These are phyloP conservation scores for Secale cereale DNA, from an alignment of 176 grass and related monocot species.

Conservation along the genomic window DNA sequence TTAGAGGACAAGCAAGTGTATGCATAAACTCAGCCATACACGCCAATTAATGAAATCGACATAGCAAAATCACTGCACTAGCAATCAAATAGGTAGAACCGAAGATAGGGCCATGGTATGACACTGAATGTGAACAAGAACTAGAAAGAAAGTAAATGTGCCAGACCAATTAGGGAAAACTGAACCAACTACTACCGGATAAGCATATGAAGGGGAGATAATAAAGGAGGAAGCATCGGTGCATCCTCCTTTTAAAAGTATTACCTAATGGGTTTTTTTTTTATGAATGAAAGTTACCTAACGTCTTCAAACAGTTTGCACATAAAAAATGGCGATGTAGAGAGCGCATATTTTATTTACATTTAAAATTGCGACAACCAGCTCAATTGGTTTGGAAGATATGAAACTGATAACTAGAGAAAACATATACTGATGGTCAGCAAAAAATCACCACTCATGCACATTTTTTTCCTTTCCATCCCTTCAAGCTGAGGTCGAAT, in stretches of 20 bases:
- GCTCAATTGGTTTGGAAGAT: background rate
- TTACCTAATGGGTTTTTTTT: too few relatives aligned
- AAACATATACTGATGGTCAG: background rate
- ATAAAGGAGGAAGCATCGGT: too few relatives aligned
- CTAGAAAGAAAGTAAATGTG: background rate
- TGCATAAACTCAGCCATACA: background rate
- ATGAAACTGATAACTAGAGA: background rate
- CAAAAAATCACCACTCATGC: background rate
- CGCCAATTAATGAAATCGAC: background rate
- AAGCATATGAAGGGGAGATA: too few relatives aligned
- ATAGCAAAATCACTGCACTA: background rate
- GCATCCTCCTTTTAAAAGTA: too few relatives aligned
- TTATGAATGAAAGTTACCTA: too few relatives aligned
- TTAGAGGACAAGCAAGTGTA: background rate
- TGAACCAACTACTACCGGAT: too few relatives aligned
- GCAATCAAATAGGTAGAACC: background rate
- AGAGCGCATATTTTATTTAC: too few relatives aligned
- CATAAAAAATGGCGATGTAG: too few relatives aligned
- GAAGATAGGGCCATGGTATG: background rate
- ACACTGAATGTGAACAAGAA: background rate
- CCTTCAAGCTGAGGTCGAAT: background rate
- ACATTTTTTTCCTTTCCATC: background rate
- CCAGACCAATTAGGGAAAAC: background rate
- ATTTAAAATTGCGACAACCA: too few relatives aligned
- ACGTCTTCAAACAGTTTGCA: too few relatives aligned